phyloP scores from a whole-genome alignment of 306 rosid species.

The Mimosa bimucronata region DNA sequence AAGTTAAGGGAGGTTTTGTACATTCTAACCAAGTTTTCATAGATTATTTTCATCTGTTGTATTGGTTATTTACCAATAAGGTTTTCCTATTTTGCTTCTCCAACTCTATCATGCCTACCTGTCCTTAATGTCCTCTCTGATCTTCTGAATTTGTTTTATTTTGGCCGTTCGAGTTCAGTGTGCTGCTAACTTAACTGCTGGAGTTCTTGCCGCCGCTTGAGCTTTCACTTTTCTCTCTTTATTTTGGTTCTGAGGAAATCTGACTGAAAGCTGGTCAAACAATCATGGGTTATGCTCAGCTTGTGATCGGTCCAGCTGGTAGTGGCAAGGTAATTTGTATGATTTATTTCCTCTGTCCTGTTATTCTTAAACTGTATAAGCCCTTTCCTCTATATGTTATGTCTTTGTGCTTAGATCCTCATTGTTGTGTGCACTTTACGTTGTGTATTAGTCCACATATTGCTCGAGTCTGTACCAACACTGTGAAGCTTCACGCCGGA shows the following conservation, averaged over 20 bases:
- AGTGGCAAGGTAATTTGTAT: slow-evolving; percentile 72
- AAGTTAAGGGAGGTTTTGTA: neutral
- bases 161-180: slow-evolving; percentile 60
- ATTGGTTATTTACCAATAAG: slow-evolving; percentile 33
- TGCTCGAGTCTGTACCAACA: slow-evolving; percentile 82
- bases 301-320: slow-evolving; percentile 88
- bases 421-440: slow-evolving; percentile 3
- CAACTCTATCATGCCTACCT: slow-evolving; percentile 26
- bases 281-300: slow-evolving; percentile 77
- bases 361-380: neutral
- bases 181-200: slow-evolving; percentile 62
- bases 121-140: slow-evolving; percentile 54
- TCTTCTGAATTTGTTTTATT: slow-evolving; percentile 40
- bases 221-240: slow-evolving; percentile 42
- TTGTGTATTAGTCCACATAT: slow-evolving; percentile 71
- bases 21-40: neutral
- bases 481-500: slow-evolving; percentile 60
- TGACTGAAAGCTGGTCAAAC: slow-evolving; percentile 10
- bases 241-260: slow-evolving; percentile 32
- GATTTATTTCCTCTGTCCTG: neutral
- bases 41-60: neutral
- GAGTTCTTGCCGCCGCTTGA: slow-evolving; percentile 56
- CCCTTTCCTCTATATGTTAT: slow-evolving; percentile 4
- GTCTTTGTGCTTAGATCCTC: slow-evolving; percentile 19
- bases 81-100: slow-evolving; percentile 38